Percentiles rank a stretch among this genome's conserved stretches.
These are phyloP conservation scores for Rosa persica DNA, from an alignment of 306 rosid genomes.

Conservation along the genomic window DNA sequence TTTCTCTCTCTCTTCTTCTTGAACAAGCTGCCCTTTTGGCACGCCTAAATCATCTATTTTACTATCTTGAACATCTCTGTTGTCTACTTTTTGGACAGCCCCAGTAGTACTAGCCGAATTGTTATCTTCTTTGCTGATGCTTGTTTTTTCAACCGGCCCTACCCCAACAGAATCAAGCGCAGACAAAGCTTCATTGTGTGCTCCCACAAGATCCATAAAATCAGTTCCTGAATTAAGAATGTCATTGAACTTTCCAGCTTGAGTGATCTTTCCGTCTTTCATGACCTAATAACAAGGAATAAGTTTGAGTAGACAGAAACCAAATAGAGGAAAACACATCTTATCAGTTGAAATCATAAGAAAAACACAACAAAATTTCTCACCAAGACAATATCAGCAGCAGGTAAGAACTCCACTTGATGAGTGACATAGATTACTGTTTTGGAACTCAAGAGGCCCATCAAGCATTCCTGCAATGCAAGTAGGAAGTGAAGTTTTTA, in stretches of 20 bases:
- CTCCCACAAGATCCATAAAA: conserved; percentile 83
- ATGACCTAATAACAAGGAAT: conserved; percentile 52
- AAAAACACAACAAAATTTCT: conserved; percentile 23
- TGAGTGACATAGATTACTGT: conserved; percentile 80
- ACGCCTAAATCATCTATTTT: conserved; percentile 35
- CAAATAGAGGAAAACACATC: background rate
- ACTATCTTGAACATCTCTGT: conserved; percentile 31
- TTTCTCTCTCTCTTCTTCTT: conserved; percentile 92
- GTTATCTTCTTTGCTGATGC: conserved; percentile 29
- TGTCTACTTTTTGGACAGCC: conserved; percentile 37
- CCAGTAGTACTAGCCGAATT: conserved; percentile 21
- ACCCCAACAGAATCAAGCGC: conserved; percentile 45
- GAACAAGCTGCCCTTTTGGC: conserved; percentile 69
- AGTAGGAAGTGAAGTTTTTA: background rate
- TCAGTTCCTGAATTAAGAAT: conserved; percentile 64
- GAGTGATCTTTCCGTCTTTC: conserved; percentile 76
- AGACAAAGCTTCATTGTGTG: conserved; percentile 77
- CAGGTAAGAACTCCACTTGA: conserved; percentile 87
- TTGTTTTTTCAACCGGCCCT: conserved; percentile 22
- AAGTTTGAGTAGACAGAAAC: background rate
- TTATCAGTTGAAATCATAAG: background rate
- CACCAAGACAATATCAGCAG: conserved; percentile 81
- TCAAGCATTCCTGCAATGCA: conserved; percentile 66
- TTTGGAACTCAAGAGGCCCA: conserved; percentile 70
- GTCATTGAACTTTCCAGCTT: conserved; percentile 70